phyloP scores from a whole-genome alignment of 1,139 yeast genomes.

The Sugiyamaella paludigena region DNA sequence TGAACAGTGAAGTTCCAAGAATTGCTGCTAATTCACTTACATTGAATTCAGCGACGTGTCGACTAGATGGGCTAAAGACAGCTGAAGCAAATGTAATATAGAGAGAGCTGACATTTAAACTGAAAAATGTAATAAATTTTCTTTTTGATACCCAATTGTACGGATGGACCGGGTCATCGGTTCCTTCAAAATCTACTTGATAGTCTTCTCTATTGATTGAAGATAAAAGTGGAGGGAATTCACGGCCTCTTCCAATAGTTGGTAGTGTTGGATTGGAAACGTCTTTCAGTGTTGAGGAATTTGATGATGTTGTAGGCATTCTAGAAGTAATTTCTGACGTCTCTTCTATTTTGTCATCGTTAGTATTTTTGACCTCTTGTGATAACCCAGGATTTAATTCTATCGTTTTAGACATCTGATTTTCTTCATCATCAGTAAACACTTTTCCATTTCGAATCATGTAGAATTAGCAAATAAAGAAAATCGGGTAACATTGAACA shows the following conservation, averaged over 20 bases:
- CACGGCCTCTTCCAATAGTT: conserved; percentile 46
- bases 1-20: conserved; percentile 68
- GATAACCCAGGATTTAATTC: too few relatives aligned
- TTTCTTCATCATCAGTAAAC: too few relatives aligned
- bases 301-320: conserved; percentile 36
- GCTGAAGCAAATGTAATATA: conserved; percentile 46
- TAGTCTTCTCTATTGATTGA: conserved; percentile 42
- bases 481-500: conserved; percentile 64
- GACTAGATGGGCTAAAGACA: conserved; percentile 40
- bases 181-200: conserved; percentile 52
- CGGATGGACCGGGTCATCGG: conserved; percentile 51
- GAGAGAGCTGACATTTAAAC: conserved; percentile 41
- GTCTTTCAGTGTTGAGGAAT: conserved; percentile 48
- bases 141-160: conserved; percentile 45
- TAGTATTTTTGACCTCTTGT: too few relatives aligned
- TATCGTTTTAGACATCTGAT: too few relatives aligned
- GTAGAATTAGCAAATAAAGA: conserved; percentile 35
- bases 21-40: conserved; percentile 35
- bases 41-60: conserved; percentile 32
- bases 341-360: conserved; percentile 43
- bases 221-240: conserved; percentile 49
- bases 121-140: conserved; percentile 36
- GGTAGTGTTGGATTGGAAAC: conserved; percentile 44
- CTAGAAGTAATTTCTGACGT: conserved; percentile 30
- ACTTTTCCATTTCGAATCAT: too few relatives aligned